A percentile compares a stretch with the other conserved stretches of the same genome.
phyloP scores from a whole-genome alignment of 2,329 filamentous ascomycete species.

The Diplocarpon rosae region DNA sequence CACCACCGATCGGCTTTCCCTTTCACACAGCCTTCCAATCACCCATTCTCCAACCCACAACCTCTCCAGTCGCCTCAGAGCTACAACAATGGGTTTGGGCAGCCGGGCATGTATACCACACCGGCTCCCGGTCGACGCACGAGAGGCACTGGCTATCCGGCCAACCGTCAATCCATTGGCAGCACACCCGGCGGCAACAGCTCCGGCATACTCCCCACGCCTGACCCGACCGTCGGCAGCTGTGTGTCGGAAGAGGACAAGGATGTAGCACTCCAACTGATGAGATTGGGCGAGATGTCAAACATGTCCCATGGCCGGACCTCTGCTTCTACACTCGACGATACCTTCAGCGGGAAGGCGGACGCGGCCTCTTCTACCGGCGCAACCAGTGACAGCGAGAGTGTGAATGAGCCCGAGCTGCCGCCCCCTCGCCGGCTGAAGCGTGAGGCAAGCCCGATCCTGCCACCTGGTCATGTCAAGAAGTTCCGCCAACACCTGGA shows the following conservation, averaged over 20 bases:
- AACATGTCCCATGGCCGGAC: slow-evolving; percentile 89
- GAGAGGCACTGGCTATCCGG: slow-evolving; percentile 48
- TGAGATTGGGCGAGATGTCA: slow-evolving; percentile 87
- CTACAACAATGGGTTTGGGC: slow-evolving; percentile 46
- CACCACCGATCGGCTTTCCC: slow-evolving; percentile 61
- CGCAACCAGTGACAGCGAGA: slow-evolving; percentile 69
- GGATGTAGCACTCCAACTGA: slow-evolving; percentile 92
- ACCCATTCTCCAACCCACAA: slow-evolving; percentile 67
- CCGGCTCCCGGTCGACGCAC: slow-evolving; percentile 54
- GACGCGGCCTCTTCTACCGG: slow-evolving; percentile 77
- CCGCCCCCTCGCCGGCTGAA: slow-evolving; percentile 49
- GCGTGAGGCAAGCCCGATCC: slow-evolving; percentile 40
- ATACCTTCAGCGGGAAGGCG: slow-evolving; percentile 82
- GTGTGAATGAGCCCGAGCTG: slow-evolving; percentile 52
- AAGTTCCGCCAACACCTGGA: slow-evolving; percentile 37
- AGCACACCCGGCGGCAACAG: slow-evolving; percentile 33
- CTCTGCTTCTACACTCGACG: slow-evolving; percentile 85
- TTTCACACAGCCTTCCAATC: slow-evolving; percentile 64
- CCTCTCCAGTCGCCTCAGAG: slow-evolving; percentile 77
- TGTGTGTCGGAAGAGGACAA: slow-evolving; percentile 91
- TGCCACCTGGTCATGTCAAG: slow-evolving; percentile 33
- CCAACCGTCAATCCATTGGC: slow-evolving; percentile 30
- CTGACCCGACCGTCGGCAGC: slow-evolving; percentile 93
- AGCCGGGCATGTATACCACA: slow-evolving; percentile 50
- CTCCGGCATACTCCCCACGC: slow-evolving; percentile 69